phyloP scores from a whole-genome alignment of 805 yeast genomes.

The Citeromyces matritensis region DNA sequence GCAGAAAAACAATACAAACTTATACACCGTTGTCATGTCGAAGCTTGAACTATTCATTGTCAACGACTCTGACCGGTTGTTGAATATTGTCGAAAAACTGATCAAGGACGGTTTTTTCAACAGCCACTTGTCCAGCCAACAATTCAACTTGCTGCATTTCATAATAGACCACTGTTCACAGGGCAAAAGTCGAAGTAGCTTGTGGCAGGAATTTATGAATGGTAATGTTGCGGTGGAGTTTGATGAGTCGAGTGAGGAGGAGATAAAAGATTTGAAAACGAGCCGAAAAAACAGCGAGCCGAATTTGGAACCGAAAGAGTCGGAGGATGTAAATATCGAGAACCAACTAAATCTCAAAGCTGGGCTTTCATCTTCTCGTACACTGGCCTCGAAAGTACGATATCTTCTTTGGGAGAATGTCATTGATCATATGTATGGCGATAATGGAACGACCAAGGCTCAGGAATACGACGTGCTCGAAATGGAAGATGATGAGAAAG shows the following conservation, averaged over 20 bases:
- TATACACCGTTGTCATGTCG: no score
- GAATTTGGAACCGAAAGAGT: neutral
- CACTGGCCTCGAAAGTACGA: conserved; percentile 48
- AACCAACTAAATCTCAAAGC: conserved; percentile 24
- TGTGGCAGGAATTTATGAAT: conserved; percentile 34
- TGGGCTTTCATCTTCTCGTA: conserved; percentile 30
- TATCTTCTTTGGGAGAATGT: conserved; percentile 65
- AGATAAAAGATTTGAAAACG: neutral
- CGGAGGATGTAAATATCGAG: neutral
- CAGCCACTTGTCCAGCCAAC: conserved; percentile 38
- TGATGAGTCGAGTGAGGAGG: conserved; percentile 10
- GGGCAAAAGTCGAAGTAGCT: conserved; percentile 4
- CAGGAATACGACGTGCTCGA: conserved; percentile 7
- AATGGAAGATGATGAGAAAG: conserved; percentile 14
- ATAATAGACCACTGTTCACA: conserved; percentile 20
- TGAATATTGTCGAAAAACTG: conserved; percentile 17
- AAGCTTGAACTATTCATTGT: no score
- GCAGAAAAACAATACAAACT: no score
- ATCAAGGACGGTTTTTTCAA: conserved; percentile 24
- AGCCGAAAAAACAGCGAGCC: neutral
- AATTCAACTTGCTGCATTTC: conserved; percentile 30
- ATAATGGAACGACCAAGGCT: conserved; percentile 3
- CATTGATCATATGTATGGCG: conserved; percentile 26
- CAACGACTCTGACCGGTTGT: conserved; percentile 13
- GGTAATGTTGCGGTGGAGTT: conserved; percentile 17